Evolutionary conservation across 2,329 filamentous ascomycete genomes (phyloP).

Genomic region (Xylaria sp.): DNA sequence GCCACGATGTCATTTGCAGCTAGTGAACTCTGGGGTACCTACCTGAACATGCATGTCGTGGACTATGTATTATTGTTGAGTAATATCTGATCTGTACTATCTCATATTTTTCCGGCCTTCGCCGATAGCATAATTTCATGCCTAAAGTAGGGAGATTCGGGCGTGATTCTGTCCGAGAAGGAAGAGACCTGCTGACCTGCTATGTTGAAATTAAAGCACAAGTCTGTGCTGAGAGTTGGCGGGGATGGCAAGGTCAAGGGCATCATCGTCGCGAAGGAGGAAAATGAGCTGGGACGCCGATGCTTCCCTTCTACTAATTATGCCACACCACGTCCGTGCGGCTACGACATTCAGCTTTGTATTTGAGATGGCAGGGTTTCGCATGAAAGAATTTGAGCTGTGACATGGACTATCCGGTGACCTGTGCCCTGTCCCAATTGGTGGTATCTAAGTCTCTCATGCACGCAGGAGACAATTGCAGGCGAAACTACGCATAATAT

Average conservation of each 20-base stretch:
- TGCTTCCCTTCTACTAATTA: conserved; percentile 40
- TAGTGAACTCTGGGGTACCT: conserved; percentile 93
- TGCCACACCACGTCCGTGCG: conserved; percentile 7
- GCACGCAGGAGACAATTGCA: conserved; percentile 1
- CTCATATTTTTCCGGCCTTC: not conserved
- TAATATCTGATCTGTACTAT: conserved; percentile 1
- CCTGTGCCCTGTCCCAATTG: conserved; percentile 77
- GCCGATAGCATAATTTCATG: conserved; percentile 11
- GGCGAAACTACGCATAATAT: conserved; percentile 3
- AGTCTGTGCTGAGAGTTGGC: conserved; percentile 51
- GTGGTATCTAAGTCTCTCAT: conserved; percentile 4
- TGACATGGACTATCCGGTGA: conserved; percentile 66
- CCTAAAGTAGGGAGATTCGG: not conserved
- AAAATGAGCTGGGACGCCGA: conserved; percentile 62
- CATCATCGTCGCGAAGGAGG: conserved; percentile 75
- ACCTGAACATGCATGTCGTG: conserved; percentile 79
- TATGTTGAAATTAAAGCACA: conserved; percentile 56
- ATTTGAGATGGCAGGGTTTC: conserved; percentile 76
- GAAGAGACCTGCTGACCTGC: conserved; percentile 4
- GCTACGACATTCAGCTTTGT: conserved; percentile 61
- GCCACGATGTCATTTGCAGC: conserved; percentile 86
- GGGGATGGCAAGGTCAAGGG: conserved; percentile 52
- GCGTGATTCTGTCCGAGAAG: not conserved
- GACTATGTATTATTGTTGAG: conserved; percentile 66
- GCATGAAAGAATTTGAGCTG: conserved; percentile 68